Conservation (phyloP, 805 yeast genomes). For the Lipomyces yamanashiensis region DNA sequence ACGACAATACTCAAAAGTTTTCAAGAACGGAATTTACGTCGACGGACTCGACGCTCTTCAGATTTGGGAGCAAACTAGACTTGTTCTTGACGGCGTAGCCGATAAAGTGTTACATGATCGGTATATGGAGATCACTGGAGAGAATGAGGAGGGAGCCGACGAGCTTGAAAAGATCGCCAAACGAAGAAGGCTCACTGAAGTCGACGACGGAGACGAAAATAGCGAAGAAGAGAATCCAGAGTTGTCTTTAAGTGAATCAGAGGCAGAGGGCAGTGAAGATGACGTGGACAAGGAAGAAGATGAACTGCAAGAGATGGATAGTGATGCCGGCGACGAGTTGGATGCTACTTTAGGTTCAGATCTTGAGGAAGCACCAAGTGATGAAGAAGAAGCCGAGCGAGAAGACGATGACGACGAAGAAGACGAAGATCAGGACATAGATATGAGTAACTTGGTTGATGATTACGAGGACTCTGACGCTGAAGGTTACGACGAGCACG, state of each 20-base stretch:
- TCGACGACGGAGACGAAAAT: constrained; percentile 36
- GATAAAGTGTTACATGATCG: constrained; percentile 62
- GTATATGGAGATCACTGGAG: constrained; percentile 52
- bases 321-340: constrained; percentile 34
- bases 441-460: constrained; percentile 47
- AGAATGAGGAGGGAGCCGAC: constrained; percentile 40
- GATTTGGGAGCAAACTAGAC: constrained; percentile 90
- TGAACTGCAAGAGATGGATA: constrained; percentile 25
- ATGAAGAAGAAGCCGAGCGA: constrained; percentile 28
- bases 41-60: constrained; percentile 90
- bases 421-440: constrained; percentile 41
- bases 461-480: constrained; percentile 43
- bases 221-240: not conserved
- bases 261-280: constrained; percentile 20
- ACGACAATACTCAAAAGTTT: constrained; percentile 58
- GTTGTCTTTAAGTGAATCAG: constrained; percentile 1
- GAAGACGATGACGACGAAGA: constrained; percentile 36
- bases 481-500: constrained; percentile 37
- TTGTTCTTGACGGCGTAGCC: constrained; percentile 78
- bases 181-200: constrained; percentile 34
- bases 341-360: constrained; percentile 39
- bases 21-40: constrained; percentile 69
- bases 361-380: not conserved
- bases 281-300: constrained; percentile 35
- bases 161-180: constrained; percentile 29